These are phyloP conservation scores for Eudorina sp. DNA, from an alignment of 139 green algal species.

Conservation along the genomic window DNA sequence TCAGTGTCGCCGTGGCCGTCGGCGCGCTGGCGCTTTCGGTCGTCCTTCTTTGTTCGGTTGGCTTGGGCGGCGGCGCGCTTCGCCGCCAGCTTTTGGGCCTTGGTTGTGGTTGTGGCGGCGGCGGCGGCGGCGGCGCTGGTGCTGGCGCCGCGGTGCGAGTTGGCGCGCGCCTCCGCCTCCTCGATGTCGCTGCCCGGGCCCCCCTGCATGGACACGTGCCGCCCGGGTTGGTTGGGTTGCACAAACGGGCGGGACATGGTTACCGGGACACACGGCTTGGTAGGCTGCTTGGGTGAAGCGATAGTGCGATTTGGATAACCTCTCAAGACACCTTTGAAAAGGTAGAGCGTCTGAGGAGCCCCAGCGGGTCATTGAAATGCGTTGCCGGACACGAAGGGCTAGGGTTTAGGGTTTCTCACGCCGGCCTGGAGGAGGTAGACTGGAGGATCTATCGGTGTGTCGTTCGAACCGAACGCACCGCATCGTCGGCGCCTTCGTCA, in stretches of 20 bases:
- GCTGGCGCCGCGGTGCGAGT: conserved; percentile 22
- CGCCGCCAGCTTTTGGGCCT: not conserved
- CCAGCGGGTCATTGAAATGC: too few species aligned
- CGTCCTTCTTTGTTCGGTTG: conserved; percentile 26
- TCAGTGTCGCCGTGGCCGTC: not conserved
- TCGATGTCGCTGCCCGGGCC: conserved; percentile 16
- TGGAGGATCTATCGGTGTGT: too few species aligned
- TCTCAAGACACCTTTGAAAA: too few species aligned
- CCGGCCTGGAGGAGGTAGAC: too few species aligned
- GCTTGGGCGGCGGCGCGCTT: not conserved
- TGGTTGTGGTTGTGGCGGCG: not conserved
- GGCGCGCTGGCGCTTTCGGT: not conserved
- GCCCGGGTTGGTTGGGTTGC: too few species aligned
- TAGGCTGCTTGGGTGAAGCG: too few species aligned
- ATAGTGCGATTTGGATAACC: too few species aligned
- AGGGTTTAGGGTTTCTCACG: too few species aligned
- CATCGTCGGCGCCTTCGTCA: not conserved
- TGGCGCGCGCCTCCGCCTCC: conserved; percentile 1
- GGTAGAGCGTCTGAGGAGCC: too few species aligned
- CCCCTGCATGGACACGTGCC: not conserved
- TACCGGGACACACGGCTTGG: too few species aligned
- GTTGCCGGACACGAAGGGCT: too few species aligned
- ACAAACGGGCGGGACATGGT: too few species aligned
- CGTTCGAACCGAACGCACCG: not conserved
- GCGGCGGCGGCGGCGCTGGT: conserved; percentile 7